Evolutionary conservation across 768 basidiomycete species (phyloP).

Genomic region (Asterophora parasitica): DNA sequence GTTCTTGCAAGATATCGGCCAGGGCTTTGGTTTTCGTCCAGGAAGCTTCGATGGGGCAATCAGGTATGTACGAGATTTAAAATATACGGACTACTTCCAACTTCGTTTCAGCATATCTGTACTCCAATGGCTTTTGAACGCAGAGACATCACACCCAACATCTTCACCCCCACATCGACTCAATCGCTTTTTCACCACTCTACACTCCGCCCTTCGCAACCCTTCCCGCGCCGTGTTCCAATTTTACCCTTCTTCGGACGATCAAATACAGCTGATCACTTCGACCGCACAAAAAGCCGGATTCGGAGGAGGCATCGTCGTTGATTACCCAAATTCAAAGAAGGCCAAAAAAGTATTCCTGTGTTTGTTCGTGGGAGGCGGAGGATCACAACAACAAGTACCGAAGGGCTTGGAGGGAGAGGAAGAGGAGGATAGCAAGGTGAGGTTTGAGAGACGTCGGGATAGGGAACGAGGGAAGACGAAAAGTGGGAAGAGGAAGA

Average conservation of each 20-base stretch:
- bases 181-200: conserved; percentile 87
- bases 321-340: conserved; percentile 96
- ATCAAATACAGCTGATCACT: conserved; percentile 94
- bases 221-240: conserved; percentile 85
- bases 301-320: conserved; percentile 93
- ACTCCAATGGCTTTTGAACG: conserved; percentile 97
- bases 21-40: conserved; percentile 95
- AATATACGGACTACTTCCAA: not conserved
- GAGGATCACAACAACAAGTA: conserved; percentile 57
- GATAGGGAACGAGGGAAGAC: conserved; percentile 56
- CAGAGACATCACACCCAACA: conserved; percentile 85
- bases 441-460: conserved; percentile 72
- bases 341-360: conserved; percentile 95
- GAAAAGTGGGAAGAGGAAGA: conserved; percentile 66
- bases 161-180: conserved; percentile 86
- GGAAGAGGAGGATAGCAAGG: conserved; percentile 51
- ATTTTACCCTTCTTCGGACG: conserved; percentile 96
- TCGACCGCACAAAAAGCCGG: conserved; percentile 90
- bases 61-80: conserved; percentile 46
- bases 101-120: conserved; percentile 76
- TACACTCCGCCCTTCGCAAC: conserved; percentile 81
- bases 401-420: conserved; percentile 77
- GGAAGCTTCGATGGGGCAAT: conserved; percentile 98
- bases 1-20: conserved; percentile 96
- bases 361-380: conserved; percentile 86